Evolutionary conservation across 2,329 filamentous ascomycete species (phyloP), one percentile per base, ranked within the genome.

Genomic region (Triangularia setosa): DNA sequence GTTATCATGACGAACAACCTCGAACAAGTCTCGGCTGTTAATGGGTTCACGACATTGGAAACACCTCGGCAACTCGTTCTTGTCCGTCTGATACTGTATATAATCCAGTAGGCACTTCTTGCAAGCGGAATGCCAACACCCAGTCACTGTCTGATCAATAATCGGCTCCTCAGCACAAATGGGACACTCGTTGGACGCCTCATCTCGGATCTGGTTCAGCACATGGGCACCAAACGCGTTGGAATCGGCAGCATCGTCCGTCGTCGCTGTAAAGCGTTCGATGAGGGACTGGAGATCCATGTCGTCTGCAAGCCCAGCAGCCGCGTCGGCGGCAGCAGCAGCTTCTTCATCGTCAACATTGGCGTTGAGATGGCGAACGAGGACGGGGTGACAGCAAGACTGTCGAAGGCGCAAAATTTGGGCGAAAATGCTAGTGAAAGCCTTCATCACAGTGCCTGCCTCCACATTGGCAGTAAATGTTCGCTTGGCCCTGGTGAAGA

Each of bases 71-170:
- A 90, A 76, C 58, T 91, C 85, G 53, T 88, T 87, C 64, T 90
- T 92, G 69, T 92, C 88, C 4, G 84, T 89, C 75, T 97, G 90
- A 72, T 97, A 93, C 67, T 90, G 87, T 72, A 99, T 96, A 71
- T 92, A 97, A 70, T 92, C 88, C 1, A 96, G 80, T n/a, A 98
- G 79, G 72, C 95, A 99, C 67, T 91, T 90, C 77, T 95, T 97
- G 80, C 95, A 99, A 0, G 95, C 93, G 33, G 92, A 96, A 76
- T 99, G 95, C 93, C 95, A 99, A 77, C 95, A 99, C 0, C 92
- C 92, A 0, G 95, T 98, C 1, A 99, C 95, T 0, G 91, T 90
- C 73, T 96, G 94, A 61, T 97, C 90, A 48, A 92, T 86, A 93
- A 98, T 98, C 3, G 93, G 93, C 75, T 98, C 95, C 75, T 98